Conservation (phyloP, 306 rosid genomes). For the Gastrolobium villosum region DNA sequence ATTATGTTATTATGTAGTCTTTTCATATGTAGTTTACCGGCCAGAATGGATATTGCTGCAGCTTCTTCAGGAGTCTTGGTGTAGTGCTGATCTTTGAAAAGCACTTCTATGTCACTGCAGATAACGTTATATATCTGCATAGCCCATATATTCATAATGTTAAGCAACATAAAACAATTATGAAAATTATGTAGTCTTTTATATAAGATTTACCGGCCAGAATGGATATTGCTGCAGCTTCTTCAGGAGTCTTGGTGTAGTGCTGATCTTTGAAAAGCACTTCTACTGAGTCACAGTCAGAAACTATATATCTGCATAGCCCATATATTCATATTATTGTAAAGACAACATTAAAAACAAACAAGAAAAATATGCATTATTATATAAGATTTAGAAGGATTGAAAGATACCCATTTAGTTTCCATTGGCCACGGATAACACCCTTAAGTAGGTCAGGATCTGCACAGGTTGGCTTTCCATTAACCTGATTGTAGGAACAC, state of each 20-base stretch:
- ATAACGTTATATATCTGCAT: conserved; percentile 90
- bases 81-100: conserved; percentile 76
- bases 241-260: conserved; percentile 94
- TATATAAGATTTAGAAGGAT: conserved; percentile 20
- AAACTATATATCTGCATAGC: conserved; percentile 82
- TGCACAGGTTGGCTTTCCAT: conserved; percentile 96
- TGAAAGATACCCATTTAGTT: conserved; percentile 85
- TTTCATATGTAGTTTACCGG: conserved; percentile 64
- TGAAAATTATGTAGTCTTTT: not conserved
- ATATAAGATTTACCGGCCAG: conserved; percentile 70
- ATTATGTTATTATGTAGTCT: not conserved
- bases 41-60: conserved; percentile 81
- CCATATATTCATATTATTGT: conserved; percentile 27
- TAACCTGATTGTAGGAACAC: conserved; percentile 96
- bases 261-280: conserved; percentile 79
- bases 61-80: conserved; percentile 98
- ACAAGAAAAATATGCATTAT: not conserved
- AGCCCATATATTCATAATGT: conserved; percentile 28
- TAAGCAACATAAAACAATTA: too few species aligned
- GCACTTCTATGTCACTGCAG: conserved; percentile 92
- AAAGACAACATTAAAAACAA: conserved; percentile 19
- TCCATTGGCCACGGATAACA: conserved; percentile 85
- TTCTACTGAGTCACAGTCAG: conserved; percentile 95
- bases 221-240: conserved; percentile 90
- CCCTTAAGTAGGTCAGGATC: conserved; percentile 94